phyloP scores from a whole-genome alignment of 345 rosid species.

The Aquilaria sinensis region DNA sequence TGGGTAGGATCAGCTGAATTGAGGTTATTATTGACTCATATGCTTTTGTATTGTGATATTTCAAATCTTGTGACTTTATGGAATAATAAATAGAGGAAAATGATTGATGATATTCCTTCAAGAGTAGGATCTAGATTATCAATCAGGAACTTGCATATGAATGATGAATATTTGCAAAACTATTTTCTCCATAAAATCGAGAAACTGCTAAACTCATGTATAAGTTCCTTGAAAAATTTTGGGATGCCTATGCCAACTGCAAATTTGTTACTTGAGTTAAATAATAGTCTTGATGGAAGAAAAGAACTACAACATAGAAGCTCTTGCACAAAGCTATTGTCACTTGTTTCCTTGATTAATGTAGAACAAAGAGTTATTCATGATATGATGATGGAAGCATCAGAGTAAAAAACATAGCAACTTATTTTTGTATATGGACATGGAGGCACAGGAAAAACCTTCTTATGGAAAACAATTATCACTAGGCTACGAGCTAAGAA shows the following conservation, averaged over 20 bases:
- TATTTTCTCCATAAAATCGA: not conserved
- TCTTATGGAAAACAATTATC: not conserved
- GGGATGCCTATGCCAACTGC: not conserved
- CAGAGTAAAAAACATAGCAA: not conserved
- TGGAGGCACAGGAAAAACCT: not conserved
- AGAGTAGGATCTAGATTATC: not conserved
- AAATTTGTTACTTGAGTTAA: not conserved
- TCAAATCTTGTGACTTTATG: not conserved
- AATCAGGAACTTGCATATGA: not conserved
- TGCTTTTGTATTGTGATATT: not conserved
- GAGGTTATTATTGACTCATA: not conserved
- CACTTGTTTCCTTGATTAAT: not conserved
- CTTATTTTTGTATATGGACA: not conserved
- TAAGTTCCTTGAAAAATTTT: not conserved
- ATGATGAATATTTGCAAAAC: too few relatives aligned
- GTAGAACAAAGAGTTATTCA: not conserved
- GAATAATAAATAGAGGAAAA: not conserved
- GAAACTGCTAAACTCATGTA: not conserved
- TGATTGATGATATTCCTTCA: not conserved
- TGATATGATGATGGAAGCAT: not conserved
- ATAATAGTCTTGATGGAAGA: not conserved
- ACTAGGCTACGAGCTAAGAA: not conserved
- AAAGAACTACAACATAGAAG: not conserved
- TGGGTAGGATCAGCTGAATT: not conserved
- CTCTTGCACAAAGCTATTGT: not conserved